Evolutionary conservation across 345 rosid genomes (phyloP), one percentile per base, ranked within the genome.

Genomic region (Aegle marmelos): DNA sequence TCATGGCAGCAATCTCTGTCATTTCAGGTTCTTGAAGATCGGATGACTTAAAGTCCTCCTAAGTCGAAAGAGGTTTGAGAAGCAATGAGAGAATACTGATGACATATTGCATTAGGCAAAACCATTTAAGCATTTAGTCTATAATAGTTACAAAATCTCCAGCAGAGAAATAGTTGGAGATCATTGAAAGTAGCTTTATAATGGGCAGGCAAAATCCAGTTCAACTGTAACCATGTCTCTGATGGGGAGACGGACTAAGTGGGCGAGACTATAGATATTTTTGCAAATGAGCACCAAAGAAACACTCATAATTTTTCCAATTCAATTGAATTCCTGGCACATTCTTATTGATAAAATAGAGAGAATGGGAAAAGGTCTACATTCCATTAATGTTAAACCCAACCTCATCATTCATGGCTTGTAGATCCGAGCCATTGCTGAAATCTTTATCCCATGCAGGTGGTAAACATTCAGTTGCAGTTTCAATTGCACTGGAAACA

Each of bases 1-100:
- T 83, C 82, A 90, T 28, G 27, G 84, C 73, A 72, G 86, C 94
- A 73, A 84, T 82, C 74, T 90, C 90, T 57, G 75, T 84, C 68
- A 87, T 71, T 82, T 85, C 78, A 45, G 75, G 78, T 80, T 82
- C 88, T 81, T 77, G 68, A 70, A 48, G 28, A 41, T 45, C 65
- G 37, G 68, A 58, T 45, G 73, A 70, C 22, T 77, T 69, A 41
- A 7, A 54, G 16, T 84, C 88, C 65, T 86, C 87, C 92, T 85
- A 27, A 59, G 6, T 9, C 39, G 7, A 14, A 73, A 76, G 30
- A 62, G 41, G 33, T 48, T 63, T 31, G 33, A 63, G 69, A 9
- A 21, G 2, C n/a, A 11, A 50, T 48, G 31, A 56, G 50, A 50
- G 34, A 65, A 50, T 13, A 36, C 50, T 65, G 60, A 31, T 8